phyloP scores from a whole-genome alignment of 495 filamentous ascomycete genomes.

The Neurospora africana region DNA sequence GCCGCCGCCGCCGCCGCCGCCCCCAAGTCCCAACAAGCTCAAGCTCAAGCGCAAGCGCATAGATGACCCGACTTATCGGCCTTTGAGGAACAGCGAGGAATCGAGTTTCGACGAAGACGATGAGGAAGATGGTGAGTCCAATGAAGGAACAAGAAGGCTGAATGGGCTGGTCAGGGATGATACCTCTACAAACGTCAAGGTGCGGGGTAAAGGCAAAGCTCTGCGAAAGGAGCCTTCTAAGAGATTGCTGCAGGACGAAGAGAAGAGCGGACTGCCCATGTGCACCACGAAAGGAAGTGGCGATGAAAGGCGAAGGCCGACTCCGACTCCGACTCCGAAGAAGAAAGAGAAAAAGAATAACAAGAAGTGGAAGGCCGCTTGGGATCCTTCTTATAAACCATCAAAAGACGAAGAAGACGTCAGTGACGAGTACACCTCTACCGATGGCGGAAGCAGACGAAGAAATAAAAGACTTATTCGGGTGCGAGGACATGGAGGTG shows the following conservation, averaged over 20 bases:
- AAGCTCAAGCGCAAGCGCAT: not conserved
- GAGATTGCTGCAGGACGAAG: too few relatives aligned
- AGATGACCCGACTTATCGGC: not conserved
- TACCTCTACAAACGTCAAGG: not conserved
- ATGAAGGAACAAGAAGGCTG: not conserved
- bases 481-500: not conserved
- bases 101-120: not conserved
- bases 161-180: not conserved
- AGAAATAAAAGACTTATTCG: not conserved
- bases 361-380: not conserved
- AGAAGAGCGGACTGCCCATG: not conserved
- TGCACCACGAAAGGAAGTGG: not conserved
- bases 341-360: too few relatives aligned
- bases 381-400: not conserved
- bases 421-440: not conserved
- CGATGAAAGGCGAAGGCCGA: not conserved
- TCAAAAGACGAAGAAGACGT: not conserved
- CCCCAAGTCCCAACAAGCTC: not conserved
- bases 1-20: too few relatives aligned
- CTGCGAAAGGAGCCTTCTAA: too few relatives aligned
- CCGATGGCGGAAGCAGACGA: not conserved
- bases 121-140: not conserved
- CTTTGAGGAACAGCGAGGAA: not conserved
- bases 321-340: too few relatives aligned
- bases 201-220: too few relatives aligned